A percentile compares a stretch with the other conserved stretches of the same genome.
Evolutionary conservation across 164 flowering plant species (phyloP).

Genomic region (Tetracentron sinense): DNA sequence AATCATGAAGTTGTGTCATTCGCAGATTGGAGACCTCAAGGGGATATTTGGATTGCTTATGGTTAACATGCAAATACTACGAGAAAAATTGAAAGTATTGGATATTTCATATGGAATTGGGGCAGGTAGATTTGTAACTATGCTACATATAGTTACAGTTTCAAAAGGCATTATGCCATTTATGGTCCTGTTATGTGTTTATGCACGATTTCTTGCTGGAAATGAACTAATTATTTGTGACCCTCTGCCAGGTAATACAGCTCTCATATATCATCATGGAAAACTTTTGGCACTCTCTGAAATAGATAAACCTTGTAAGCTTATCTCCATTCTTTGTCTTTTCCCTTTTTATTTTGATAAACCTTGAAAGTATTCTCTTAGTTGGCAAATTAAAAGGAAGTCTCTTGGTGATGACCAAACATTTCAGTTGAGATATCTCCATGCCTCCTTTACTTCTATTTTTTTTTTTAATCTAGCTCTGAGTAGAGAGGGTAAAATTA

Average conservation of each 20-base stretch:
- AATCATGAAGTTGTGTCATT: conserved; percentile 3
- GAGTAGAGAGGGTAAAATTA: not conserved
- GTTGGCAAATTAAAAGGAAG: too few relatives aligned
- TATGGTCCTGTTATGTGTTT: not conserved
- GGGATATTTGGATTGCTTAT: conserved; percentile 79
- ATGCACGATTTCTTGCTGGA: conserved; percentile 5
- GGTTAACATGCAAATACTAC: conserved; percentile 68
- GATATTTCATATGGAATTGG: conserved; percentile 77
- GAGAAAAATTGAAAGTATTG: conserved; percentile 71
- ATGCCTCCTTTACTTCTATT: not conserved
- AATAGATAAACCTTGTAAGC: conserved; percentile 92
- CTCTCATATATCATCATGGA: conserved; percentile 86
- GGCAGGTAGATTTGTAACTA: conserved; percentile 48
- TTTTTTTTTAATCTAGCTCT: not conserved
- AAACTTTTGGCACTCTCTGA: conserved; percentile 83
- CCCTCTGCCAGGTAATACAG: conserved; percentile 68
- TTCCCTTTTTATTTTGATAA: not conserved
- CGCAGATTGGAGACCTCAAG: conserved; percentile 88
- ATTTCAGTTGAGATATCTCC: not conserved
- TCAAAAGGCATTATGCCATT: not conserved
- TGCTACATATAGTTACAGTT: not conserved
- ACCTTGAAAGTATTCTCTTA: not conserved
- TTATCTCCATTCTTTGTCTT: not conserved
- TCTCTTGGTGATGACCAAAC: too few relatives aligned
- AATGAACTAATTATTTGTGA: conserved; percentile 10